These are phyloP conservation scores for Teunomyces panamensis DNA, from an alignment of 805 yeast genomes.

Conservation along the genomic window DNA sequence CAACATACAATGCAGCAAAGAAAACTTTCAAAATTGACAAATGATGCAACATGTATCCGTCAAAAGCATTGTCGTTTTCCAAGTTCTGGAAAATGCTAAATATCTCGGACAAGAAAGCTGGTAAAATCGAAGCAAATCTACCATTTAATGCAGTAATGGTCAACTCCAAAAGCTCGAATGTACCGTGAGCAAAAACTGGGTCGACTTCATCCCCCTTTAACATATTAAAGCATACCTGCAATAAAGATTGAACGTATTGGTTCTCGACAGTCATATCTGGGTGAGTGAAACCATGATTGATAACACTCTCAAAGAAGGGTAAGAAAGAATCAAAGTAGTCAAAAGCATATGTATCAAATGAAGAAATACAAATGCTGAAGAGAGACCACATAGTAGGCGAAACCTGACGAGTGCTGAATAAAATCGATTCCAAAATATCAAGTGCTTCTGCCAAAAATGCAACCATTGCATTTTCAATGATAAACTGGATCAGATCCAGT, in stretches of 20 bases:
- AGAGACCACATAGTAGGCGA: conserved; percentile 54
- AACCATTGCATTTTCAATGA: conserved; percentile 39
- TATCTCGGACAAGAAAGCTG: conserved; percentile 29
- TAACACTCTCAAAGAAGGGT: conserved; percentile 55
- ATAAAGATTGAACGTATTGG: conserved; percentile 36
- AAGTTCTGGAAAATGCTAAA: conserved; percentile 31
- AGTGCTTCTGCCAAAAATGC: conserved; percentile 37
- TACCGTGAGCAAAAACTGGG: conserved; percentile 38
- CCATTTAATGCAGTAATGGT: conserved; percentile 17
- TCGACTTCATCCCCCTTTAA: conserved; percentile 33
- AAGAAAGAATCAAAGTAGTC: conserved; percentile 57
- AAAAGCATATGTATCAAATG: conserved; percentile 57
- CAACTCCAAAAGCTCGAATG: conserved; percentile 34
- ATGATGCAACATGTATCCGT: conserved; percentile 43
- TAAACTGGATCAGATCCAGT: conserved; percentile 30
- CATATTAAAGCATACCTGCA: conserved; percentile 34
- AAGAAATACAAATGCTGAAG: conserved; percentile 45
- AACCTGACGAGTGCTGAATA: conserved; percentile 52
- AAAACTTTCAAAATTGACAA: conserved; percentile 43
- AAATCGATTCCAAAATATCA: conserved; percentile 49
- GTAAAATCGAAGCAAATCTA: conserved; percentile 31
- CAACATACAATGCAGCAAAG: conserved; percentile 38
- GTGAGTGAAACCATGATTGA: conserved; percentile 48
- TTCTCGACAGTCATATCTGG: conserved; percentile 33
- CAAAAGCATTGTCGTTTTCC: conserved; percentile 39